phyloP scores from a whole-genome alignment of 768 basidiomycete genomes.

The Inosperma sp. region DNA sequence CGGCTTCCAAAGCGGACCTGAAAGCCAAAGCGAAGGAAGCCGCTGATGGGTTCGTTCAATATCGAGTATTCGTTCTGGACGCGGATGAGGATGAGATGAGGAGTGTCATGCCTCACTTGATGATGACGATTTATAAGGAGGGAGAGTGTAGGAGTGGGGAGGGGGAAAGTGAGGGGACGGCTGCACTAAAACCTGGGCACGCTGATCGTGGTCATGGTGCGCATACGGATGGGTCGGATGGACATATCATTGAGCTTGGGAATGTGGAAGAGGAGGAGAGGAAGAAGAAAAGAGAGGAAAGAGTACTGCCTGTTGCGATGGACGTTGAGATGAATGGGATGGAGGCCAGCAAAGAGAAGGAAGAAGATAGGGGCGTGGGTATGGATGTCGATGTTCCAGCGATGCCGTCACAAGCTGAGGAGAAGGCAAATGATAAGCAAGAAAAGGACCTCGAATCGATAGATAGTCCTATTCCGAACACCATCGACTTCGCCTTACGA shows the following conservation, averaged over 20 bases:
- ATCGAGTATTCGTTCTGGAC: conserved; percentile 76
- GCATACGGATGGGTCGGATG: conserved; percentile 41
- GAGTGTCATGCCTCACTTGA: conserved; percentile 45
- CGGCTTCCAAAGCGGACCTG: conserved; percentile 7
- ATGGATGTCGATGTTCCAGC: conserved; percentile 13
- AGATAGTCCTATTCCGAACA: conserved; percentile 41
- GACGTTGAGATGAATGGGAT: conserved; percentile 7
- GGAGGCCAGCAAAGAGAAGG: not conserved
- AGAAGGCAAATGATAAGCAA: conserved; percentile 4
- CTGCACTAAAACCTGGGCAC: not conserved
- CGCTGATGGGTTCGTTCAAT: conserved; percentile 39
- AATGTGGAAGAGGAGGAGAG: conserved; percentile 18
- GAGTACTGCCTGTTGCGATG: too few relatives aligned
- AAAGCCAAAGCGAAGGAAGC: conserved; percentile 10
- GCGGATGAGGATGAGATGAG: conserved; percentile 46
- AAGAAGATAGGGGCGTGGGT: conserved; percentile 12
- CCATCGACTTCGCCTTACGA: conserved; percentile 74
- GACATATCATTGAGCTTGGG: conserved; percentile 32
- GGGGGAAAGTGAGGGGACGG: conserved; percentile 27
- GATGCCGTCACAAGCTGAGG: not conserved
- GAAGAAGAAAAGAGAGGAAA: conserved; percentile 13
- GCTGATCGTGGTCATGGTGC: conserved; percentile 21
- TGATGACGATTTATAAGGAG: conserved; percentile 45
- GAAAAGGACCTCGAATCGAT: conserved; percentile 10
- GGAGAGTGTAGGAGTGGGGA: conserved; percentile 19